These are phyloP conservation scores for Sarcodon aspratus DNA, from an alignment of 768 basidiomycete species.

Conservation along the genomic window DNA sequence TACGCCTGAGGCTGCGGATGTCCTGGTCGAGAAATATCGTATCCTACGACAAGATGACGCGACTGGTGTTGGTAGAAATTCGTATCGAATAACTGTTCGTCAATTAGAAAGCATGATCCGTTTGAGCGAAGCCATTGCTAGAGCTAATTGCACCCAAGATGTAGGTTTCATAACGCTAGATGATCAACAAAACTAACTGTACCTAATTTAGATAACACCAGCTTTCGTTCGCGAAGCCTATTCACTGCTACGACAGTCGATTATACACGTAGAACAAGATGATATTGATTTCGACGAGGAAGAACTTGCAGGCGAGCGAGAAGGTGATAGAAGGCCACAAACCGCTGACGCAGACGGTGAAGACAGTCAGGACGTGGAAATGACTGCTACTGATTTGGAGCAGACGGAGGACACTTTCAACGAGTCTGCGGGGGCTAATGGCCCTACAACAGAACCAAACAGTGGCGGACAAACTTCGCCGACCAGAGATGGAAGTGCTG, in stretches of 20 bases:
- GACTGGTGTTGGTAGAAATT: conserved; percentile 78
- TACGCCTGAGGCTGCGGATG: conserved; percentile 83
- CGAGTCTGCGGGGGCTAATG: conserved; percentile 15
- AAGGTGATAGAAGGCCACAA: conserved; percentile 21
- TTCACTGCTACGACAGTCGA: conserved; percentile 87
- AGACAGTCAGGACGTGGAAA: conserved; percentile 50
- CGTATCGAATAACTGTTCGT: conserved; percentile 95
- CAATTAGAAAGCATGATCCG: conserved; percentile 99
- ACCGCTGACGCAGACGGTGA: conserved; percentile 26
- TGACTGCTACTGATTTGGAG: conserved; percentile 46
- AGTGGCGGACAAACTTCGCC: conserved; percentile 11
- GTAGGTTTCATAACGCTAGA: conserved; percentile 26
- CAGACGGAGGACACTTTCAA: conserved; percentile 36
- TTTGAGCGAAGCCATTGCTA: conserved; percentile 91
- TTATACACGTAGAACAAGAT: conserved; percentile 98
- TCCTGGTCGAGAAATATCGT: conserved; percentile 93
- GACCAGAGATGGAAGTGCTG: conserved; percentile 5
- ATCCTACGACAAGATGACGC: conserved; percentile 88
- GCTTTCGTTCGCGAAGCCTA: conserved; percentile 95
- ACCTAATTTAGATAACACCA: conserved; percentile 62
- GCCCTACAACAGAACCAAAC: conserved; percentile 22
- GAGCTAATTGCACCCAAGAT: conserved; percentile 93
- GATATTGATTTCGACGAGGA: conserved; percentile 97
- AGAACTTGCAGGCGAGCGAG: conserved; percentile 50
- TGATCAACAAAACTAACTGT: background rate